Base-by-base conservation (phyloP, 2,329 filamentous ascomycete species). In the Lecanoromycetidae sp. region DNA sequence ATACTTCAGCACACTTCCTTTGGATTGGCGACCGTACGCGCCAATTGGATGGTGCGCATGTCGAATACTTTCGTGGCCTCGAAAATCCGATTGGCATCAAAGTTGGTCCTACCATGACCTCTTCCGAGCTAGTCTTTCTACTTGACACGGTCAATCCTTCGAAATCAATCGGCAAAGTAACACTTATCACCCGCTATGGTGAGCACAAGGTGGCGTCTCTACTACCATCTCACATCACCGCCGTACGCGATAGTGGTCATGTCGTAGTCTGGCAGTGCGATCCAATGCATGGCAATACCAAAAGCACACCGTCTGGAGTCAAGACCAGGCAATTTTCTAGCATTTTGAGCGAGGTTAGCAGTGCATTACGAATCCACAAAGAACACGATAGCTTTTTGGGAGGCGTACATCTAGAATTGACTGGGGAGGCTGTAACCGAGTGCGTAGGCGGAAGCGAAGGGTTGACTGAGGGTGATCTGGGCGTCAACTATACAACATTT, bases 11-110 rank as follows among this genome's bases (percentile, higher is more conserved):
- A 0, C 91, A 98, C 63, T 96, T 98, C 70, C 76, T 98, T 63
- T 98, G 91, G 91, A 93, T 98, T 57, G 91, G 91, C 46, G 91
- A 98, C 65, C 84, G 91, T 55, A 98, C 91, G 2, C 79, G 91
- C 38, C 90, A 96, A 66, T 78, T 95, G 37, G 84, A 91, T 61
- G 86, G 90, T 57, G 90, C 84, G 0, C 91, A 98, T 65, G 84
- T 98, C 52, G 91, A 98, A 67, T 98, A 93, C 72, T 94, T 96
- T 75, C 83, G 91, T 37, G 91, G 91, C 49, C 83, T 98, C 55
- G 82, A 86, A 58, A 98, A 98, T 68, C 91, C 91, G 0, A 86
- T 98, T 57, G 91, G 91, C 52, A 82, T 98, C 66, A 98, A 98
- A 66, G 84, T 98, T 49, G 91, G 91, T 0, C 91, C 91, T 7